These are phyloP conservation scores for Monosporascus cannonballus DNA, from an alignment of 2,329 filamentous ascomycete genomes.

Conservation along the genomic window DNA sequence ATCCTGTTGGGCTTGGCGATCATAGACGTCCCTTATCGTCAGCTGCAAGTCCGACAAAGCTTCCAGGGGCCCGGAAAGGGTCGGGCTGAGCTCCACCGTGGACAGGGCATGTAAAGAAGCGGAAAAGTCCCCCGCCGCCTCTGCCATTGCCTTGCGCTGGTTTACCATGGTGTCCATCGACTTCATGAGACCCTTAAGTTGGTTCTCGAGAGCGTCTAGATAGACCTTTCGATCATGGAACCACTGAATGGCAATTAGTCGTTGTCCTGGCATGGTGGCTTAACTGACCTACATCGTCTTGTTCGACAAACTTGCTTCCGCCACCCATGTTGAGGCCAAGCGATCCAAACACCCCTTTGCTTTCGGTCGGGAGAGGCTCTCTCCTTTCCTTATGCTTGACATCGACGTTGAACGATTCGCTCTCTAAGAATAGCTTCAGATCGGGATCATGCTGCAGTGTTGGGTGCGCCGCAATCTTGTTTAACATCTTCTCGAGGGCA, in stretches of 20 bases:
- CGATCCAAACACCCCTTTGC: slow-evolving; percentile 86
- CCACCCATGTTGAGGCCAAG: slow-evolving; percentile 74
- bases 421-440: slow-evolving; percentile 93
- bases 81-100: slow-evolving; percentile 84
- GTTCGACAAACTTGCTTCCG: slow-evolving; percentile 87
- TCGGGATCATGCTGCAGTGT: slow-evolving; percentile 90
- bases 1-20: slow-evolving; percentile 94
- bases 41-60: slow-evolving; percentile 89
- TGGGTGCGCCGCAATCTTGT: slow-evolving; percentile 86
- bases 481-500: slow-evolving; percentile 94
- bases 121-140: slow-evolving; percentile 90
- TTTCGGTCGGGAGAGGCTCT: slow-evolving; percentile 79
- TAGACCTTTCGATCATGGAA: slow-evolving; percentile 96
- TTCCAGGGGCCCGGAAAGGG: slow-evolving; percentile 82
- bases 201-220: slow-evolving; percentile 85
- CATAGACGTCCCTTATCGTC: slow-evolving; percentile 90
- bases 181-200: slow-evolving; percentile 85
- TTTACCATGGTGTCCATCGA: slow-evolving; percentile 88
- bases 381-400: slow-evolving; percentile 96
- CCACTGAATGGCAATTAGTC: slow-evolving; percentile 54
- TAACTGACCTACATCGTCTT: slow-evolving; percentile 71
- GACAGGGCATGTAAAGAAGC: slow-evolving; percentile 88
- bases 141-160: slow-evolving; percentile 88
- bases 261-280: neutral
- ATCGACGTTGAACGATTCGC: slow-evolving; percentile 90